Evolutionary conservation across 2,329 filamentous ascomycete species (phyloP), one percentile per base, ranked within the genome.

Genomic region (Xylariaceae sp.): DNA sequence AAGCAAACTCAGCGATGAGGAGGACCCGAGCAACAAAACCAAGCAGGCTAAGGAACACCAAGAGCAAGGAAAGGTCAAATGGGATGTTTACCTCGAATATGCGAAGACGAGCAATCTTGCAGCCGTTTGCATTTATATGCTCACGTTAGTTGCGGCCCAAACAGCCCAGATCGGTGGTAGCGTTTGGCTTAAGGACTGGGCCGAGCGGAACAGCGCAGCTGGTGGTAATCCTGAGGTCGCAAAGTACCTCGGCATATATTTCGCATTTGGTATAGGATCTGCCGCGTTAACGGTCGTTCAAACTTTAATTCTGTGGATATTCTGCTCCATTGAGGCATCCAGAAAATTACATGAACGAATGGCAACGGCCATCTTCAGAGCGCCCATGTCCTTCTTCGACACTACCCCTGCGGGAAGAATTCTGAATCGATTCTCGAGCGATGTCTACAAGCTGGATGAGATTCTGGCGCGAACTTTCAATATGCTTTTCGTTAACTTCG

Each of bases 361-460:
- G 94, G 92, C 92, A 43, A 94, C 88, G 65, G 91, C 94, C 19
- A 96, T 97, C 64, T 99, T 99, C 80, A 83, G 94, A 62, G 95
- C 91, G 39, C 95, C 94, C 52, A 99, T 99, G 94, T 94, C 85
- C 64, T 99, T 99, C 74, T 99, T 99, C 65, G 95, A 99, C 70
- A 96, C 91, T 0, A 99, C 94, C 1, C 94, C 94, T 2, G 87
- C 91, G 59, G 94, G 94, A n/a, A 85, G 95, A 54, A 96, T 99
- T 65, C 77, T 99, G 56, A 99, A 99, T 71, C 83, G 94, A 52
- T 99, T 99, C 72, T 97, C 92, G 12, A 95, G 85, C 73, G 85
- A 91, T 68, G 85, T 89, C 56, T 90, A 91, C 71, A 80, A 81
- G 55, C 86, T 97, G 35, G 91, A 96, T 68, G 90, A 99, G 75